Percentiles rank a stretch among this genome's conserved stretches.
These are phyloP conservation scores for Ephemerocybe angulata DNA, from an alignment of 768 basidiomycete genomes.

Conservation along the genomic window DNA sequence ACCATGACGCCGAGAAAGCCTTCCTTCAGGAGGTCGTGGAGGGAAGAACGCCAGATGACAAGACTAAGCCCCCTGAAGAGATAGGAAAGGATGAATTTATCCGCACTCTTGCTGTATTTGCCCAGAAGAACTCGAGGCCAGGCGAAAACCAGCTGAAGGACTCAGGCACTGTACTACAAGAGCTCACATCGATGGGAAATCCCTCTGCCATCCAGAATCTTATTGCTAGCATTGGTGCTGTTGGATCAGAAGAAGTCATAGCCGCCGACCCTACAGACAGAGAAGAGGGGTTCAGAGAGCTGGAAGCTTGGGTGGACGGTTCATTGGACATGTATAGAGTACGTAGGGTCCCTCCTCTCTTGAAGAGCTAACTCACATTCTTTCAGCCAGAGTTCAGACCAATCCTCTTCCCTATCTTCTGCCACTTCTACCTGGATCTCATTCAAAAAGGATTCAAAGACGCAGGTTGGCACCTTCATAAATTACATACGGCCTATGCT, in stretches of 20 bases:
- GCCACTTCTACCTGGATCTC: slow-evolving; percentile 94
- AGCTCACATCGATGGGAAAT: slow-evolving; percentile 65
- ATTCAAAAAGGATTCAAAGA: slow-evolving; percentile 87
- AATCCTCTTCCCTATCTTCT: slow-evolving; percentile 93
- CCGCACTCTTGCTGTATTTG: slow-evolving; percentile 60
- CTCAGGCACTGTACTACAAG: slow-evolving; percentile 59
- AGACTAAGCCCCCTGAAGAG: slow-evolving; percentile 40
- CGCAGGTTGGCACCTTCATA: slow-evolving; percentile 57
- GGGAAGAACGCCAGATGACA: slow-evolving; percentile 40
- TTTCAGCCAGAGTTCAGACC: slow-evolving; percentile 89
- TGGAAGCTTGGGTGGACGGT: slow-evolving; percentile 87
- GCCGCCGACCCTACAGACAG: slow-evolving; percentile 81
- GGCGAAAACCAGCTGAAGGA: slow-evolving; percentile 74
- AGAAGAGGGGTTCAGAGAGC: slow-evolving; percentile 79
- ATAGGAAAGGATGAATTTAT: slow-evolving; percentile 47
- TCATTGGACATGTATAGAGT: slow-evolving; percentile 90
- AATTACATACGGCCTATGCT: slow-evolving; percentile 6
- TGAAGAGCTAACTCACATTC: background rate
- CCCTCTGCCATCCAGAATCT: slow-evolving; percentile 71
- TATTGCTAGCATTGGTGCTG: slow-evolving; percentile 71
- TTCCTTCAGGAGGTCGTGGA: slow-evolving; percentile 41
- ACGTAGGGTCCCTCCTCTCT: slow-evolving; percentile 23
- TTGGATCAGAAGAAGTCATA: slow-evolving; percentile 80
- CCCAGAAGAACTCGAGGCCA: slow-evolving; percentile 62
- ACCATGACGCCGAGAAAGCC: slow-evolving; percentile 45